A percentile compares a stretch with the other conserved stretches of the same genome.
Conservation (phyloP, 176 grass and related monocot genomes). For the Carex littledalei region DNA sequence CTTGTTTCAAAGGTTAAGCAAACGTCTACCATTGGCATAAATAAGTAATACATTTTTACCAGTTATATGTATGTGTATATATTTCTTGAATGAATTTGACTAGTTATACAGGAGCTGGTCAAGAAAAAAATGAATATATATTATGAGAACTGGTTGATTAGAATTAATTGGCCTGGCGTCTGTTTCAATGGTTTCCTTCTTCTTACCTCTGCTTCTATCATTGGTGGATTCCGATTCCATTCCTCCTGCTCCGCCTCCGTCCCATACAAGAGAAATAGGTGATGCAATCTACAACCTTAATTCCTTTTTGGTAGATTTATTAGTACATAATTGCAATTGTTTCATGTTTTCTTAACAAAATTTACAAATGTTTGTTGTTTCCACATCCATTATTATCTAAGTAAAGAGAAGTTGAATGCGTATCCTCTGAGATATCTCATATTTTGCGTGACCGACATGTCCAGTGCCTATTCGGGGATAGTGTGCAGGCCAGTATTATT, state of each 20-base stretch:
- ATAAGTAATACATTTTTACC: neutral
- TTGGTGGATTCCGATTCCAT: neutral
- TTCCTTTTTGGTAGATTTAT: neutral
- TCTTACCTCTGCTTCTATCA: neutral
- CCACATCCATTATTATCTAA: no score
- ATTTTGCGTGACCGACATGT: no score
- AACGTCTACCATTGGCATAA: neutral
- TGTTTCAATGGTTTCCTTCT: conserved; percentile 1
- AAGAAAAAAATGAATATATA: neutral
- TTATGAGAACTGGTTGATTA: neutral
- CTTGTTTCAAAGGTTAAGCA: neutral
- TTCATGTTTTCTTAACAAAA: no score
- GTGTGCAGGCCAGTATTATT: no score
- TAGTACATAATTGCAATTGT: neutral
- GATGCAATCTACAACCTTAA: neutral
- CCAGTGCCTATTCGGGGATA: no score
- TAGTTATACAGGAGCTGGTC: neutral
- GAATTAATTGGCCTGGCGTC: no score
- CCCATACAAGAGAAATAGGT: neutral
- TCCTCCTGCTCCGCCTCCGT: neutral
- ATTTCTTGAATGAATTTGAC: neutral
- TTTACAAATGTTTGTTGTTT: no score
- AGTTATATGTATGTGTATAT: neutral
- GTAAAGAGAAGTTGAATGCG: no score
- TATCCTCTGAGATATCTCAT: no score